Percentiles rank a stretch among this genome's conserved stretches.
These are phyloP conservation scores for Infundibulicybe gibba DNA, from an alignment of 768 basidiomycete genomes.

Conservation along the genomic window DNA sequence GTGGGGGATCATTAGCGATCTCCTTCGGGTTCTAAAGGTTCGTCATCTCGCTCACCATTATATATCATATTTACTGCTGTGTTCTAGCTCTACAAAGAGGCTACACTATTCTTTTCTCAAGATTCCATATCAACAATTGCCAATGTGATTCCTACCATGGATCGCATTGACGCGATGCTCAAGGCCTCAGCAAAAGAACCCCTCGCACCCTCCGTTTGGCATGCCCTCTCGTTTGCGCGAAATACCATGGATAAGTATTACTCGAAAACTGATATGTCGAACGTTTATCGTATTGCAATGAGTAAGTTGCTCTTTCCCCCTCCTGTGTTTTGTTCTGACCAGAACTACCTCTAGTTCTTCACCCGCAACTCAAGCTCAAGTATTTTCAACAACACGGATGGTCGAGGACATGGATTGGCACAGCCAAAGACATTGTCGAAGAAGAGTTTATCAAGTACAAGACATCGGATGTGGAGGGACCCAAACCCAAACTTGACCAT, in stretches of 20 bases:
- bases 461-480: no score
- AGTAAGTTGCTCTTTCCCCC: no score
- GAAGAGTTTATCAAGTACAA: no score
- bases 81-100: conserved; percentile 26
- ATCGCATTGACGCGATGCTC: conserved; percentile 19
- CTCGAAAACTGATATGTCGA: conserved; percentile 13
- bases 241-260: conserved; percentile 24
- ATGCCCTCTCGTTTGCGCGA: conserved; percentile 14
- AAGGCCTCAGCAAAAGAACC: not conserved
- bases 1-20: conserved; percentile 22
- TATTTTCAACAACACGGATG: no score
- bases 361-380: no score
- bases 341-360: no score
- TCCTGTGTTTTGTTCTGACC: no score
- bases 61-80: not conserved
- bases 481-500: no score
- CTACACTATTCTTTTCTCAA: conserved; percentile 23
- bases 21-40: conserved; percentile 20
- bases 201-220: conserved; percentile 11
- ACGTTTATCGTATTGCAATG: conserved; percentile 23
- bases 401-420: no score
- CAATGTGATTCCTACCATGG: conserved; percentile 32
- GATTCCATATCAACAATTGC: conserved; percentile 17
- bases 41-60: not conserved
- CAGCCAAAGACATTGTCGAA: no score